These are phyloP conservation scores for Pseudogymnoascus sp. DNA, from an alignment of 2,329 filamentous ascomycete genomes.

Conservation along the genomic window DNA sequence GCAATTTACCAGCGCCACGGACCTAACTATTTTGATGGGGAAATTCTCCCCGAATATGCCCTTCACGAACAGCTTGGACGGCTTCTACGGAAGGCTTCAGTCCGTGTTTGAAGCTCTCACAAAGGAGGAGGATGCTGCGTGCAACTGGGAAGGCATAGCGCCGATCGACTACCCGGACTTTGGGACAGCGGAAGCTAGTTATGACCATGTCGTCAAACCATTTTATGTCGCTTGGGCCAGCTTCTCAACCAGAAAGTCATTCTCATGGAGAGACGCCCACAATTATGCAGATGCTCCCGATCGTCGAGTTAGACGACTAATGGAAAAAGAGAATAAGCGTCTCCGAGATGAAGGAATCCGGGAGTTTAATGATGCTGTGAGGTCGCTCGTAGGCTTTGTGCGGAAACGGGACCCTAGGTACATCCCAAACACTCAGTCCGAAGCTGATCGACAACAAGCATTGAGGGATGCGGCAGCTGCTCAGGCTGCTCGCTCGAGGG, in stretches of 20 bases:
- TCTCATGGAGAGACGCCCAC: conserved; percentile 84
- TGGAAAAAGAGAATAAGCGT: conserved; percentile 93
- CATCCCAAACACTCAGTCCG: conserved; percentile 64
- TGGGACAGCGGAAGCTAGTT: conserved; percentile 64
- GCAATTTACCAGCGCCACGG: conserved; percentile 68
- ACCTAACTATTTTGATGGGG: conserved; percentile 69
- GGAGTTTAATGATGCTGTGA: conserved; percentile 88
- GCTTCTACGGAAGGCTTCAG: conserved; percentile 76
- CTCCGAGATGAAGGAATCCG: conserved; percentile 71
- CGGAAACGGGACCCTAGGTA: conserved; percentile 87
- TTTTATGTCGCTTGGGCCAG: conserved; percentile 78
- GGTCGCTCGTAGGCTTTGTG: conserved; percentile 78
- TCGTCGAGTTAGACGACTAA: conserved; percentile 67
- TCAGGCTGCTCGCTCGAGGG: conserved; percentile 75
- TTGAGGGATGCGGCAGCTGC: conserved; percentile 71
- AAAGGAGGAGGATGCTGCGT: conserved; percentile 69
- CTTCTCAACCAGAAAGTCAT: conserved; percentile 78
- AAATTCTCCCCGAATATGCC: conserved; percentile 71
- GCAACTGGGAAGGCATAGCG: conserved; percentile 56
- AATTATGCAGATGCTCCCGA: conserved; percentile 80
- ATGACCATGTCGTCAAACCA: conserved; percentile 64
- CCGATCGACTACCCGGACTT: conserved; percentile 70
- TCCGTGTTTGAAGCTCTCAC: conserved; percentile 74
- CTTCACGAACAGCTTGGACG: conserved; percentile 69
- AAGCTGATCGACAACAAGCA: conserved; percentile 70